A percentile compares a stretch with the other conserved stretches of the same genome.
phyloP scores from a whole-genome alignment of 192 early-diverging fungal genomes.

The Coemansia sp. region DNA sequence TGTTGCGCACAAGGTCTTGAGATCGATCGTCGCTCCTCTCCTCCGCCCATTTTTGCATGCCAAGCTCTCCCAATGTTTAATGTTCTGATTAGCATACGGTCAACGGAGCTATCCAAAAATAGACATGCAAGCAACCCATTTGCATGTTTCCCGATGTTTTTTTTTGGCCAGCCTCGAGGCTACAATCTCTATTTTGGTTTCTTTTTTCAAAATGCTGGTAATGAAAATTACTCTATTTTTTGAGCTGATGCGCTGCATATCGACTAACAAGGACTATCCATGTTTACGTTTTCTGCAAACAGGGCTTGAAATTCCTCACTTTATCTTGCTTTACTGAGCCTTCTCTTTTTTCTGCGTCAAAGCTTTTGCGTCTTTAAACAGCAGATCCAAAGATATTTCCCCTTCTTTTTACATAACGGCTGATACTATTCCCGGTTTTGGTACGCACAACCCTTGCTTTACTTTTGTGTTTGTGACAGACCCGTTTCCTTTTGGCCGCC shows the following conservation, averaged over 20 bases:
- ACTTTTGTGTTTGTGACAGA: background rate
- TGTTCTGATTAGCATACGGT: conserved; percentile 7
- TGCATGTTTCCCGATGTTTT: no score
- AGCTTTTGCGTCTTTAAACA: background rate
- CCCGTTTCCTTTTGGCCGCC: background rate
- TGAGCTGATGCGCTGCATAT: background rate
- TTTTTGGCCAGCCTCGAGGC: background rate
- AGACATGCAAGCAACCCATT: background rate
- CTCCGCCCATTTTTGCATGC: background rate
- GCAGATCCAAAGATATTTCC: background rate
- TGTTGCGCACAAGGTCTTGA: background rate
- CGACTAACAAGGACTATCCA: background rate
- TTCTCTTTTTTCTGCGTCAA: background rate
- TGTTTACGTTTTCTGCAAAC: background rate
- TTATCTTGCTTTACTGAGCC: background rate
- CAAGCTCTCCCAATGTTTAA: background rate
- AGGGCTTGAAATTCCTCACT: background rate
- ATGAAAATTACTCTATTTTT: background rate
- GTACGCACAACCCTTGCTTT: background rate
- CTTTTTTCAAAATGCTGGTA: background rate
- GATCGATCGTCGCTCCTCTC: background rate
- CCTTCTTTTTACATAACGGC: no score
- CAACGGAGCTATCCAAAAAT: background rate
- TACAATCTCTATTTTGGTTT: background rate
- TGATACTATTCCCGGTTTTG: background rate